Percentiles rank a stretch among this genome's conserved stretches.
phyloP scores from a whole-genome alignment of 345 rosid genomes.

The Cardamine chenopodiifolia region DNA sequence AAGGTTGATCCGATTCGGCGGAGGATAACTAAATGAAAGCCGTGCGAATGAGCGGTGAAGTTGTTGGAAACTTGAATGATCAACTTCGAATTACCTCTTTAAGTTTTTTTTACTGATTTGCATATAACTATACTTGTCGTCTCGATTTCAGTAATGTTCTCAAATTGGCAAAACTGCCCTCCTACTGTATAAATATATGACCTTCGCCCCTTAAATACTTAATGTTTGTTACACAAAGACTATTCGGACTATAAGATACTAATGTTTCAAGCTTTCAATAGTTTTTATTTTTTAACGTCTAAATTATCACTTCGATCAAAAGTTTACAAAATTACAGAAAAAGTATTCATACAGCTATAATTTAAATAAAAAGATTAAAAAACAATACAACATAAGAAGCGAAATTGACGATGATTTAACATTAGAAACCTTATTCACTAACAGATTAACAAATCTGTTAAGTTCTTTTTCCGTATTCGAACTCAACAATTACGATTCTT shows the following conservation, averaged over 20 bases:
- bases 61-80: conserved; percentile 34
- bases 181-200: background rate
- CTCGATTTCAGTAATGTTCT: background rate
- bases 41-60: conserved; percentile 29
- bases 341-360: too few species aligned
- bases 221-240: background rate
- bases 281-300: too few species aligned
- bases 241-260: background rate
- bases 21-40: conserved; percentile 3
- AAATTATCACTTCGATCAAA: too few species aligned
- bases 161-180: background rate
- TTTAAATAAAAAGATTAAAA: too few species aligned
- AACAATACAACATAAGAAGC: too few species aligned
- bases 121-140: background rate
- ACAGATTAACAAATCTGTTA: too few species aligned
- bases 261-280: background rate
- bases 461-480: too few species aligned
- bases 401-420: too few species aligned
- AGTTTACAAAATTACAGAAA: too few species aligned
- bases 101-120: too few species aligned
- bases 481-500: too few species aligned
- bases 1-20: conserved; percentile 22
- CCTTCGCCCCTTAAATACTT: background rate
- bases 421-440: too few species aligned
- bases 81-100: background rate